These are phyloP conservation scores for Lichtheimia hyalospora DNA, from an alignment of 371 early-diverging fungal species.

Conservation along the genomic window DNA sequence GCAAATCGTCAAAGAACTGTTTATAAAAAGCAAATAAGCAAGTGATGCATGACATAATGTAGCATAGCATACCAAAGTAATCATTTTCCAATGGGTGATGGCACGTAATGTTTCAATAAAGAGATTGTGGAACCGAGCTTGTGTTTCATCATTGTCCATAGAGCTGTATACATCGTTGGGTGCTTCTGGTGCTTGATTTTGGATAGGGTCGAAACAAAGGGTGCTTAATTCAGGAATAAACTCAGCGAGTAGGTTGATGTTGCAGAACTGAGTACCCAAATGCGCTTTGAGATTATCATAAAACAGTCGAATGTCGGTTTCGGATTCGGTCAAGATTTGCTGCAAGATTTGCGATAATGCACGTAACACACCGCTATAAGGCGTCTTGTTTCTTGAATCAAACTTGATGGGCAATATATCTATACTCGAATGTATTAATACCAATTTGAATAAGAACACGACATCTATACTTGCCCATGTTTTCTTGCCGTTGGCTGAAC, in stretches of 20 bases:
- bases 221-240: slow-evolving; percentile 41
- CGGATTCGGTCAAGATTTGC: slow-evolving; percentile 42
- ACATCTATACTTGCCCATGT: slow-evolving; percentile 39
- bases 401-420: slow-evolving; percentile 44
- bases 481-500: slow-evolving; percentile 39
- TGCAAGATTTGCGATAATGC: slow-evolving; percentile 41
- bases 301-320: slow-evolving; percentile 34
- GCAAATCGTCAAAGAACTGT: slow-evolving; percentile 49
- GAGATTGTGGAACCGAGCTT: slow-evolving; percentile 33
- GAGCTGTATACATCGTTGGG: slow-evolving; percentile 14
- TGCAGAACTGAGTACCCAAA: slow-evolving; percentile 35
- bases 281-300: slow-evolving; percentile 29
- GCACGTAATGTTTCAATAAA: slow-evolving; percentile 42
- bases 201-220: slow-evolving; percentile 18
- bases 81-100: slow-evolving; percentile 40
- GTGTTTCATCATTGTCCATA: slow-evolving; percentile 38
- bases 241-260: slow-evolving; percentile 31
- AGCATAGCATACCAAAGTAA: slow-evolving; percentile 34
- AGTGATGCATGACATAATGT: too few relatives aligned
- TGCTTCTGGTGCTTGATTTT: slow-evolving; percentile 15
- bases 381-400: slow-evolving; percentile 35
- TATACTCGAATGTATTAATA: background rate
- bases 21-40: slow-evolving; percentile 9
- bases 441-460: too few relatives aligned
- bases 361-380: slow-evolving; percentile 37